Conservation (phyloP, 1,284 basidiomycete species). For the Ustilago curta region DNA sequence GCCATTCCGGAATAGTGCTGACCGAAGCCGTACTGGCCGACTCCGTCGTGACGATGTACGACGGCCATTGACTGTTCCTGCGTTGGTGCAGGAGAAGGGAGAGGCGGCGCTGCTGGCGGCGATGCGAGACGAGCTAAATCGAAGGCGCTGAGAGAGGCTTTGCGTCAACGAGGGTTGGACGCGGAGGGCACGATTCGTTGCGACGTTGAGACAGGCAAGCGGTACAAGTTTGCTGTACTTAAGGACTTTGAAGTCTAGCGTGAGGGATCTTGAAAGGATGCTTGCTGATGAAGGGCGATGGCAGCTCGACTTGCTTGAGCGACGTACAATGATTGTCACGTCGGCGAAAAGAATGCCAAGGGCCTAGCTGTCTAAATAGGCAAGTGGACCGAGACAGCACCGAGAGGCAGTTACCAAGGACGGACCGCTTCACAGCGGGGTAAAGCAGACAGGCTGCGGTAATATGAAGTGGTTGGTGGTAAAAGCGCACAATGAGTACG, state of each 20-base stretch:
- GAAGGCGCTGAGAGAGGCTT: neutral
- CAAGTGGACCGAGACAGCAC: constrained; percentile 20
- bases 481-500: constrained; percentile 14
- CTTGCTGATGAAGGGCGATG: constrained; percentile 8
- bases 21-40: constrained; percentile 48
- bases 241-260: neutral
- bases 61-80: constrained; percentile 50
- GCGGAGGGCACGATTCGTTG: neutral
- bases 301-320: constrained; percentile 1
- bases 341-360: constrained; percentile 7
- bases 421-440: constrained; percentile 6
- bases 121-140: neutral
- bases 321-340: constrained; percentile 13
- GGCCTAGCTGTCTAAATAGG: neutral
- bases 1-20: constrained; percentile 31
- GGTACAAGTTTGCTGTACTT: constrained; percentile 1
- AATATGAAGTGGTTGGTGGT: constrained; percentile 22
- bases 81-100: constrained; percentile 17
- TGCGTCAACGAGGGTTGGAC: constrained; percentile 1
- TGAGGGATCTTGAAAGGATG: neutral
- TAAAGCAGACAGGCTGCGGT: constrained; percentile 18
- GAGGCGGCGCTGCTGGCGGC: constrained; percentile 5
- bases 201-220: neutral
- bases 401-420: constrained; percentile 4
- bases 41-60: constrained; percentile 45